Conservation (phyloP, 768 basidiomycete species). For the Pleurotus tuber-regium region DNA sequence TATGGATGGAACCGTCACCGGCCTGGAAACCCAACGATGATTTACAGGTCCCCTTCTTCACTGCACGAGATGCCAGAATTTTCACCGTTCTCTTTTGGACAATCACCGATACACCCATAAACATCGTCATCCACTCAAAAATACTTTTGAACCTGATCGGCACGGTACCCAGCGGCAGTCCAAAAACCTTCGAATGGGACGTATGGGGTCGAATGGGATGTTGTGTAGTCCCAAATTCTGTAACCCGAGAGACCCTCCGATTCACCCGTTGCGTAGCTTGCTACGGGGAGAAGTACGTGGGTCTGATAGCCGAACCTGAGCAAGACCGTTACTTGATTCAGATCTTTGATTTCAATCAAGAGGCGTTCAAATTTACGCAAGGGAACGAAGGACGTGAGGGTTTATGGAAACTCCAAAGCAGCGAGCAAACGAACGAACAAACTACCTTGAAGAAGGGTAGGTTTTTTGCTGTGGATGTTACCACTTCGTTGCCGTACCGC, state of each 20-base stretch:
- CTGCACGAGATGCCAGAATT: neutral
- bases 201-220: neutral
- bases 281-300: neutral
- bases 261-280: neutral
- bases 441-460: neutral
- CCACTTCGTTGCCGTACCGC: neutral
- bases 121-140: neutral
- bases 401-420: neutral
- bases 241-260: neutral
- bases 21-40: neutral
- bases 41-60: neutral
- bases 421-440: neutral
- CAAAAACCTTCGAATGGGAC: neutral
- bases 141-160: neutral
- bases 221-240: neutral
- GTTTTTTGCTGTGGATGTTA: neutral
- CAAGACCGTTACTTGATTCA: neutral
- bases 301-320: neutral
- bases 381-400: neutral
- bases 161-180: neutral
- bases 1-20: neutral
- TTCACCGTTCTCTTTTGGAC: neutral
- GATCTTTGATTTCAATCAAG: neutral
- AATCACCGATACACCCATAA: neutral
- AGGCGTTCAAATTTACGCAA: neutral